Conservation (phyloP, 345 rosid genomes). For the Eucalyptus erythrocorys region DNA sequence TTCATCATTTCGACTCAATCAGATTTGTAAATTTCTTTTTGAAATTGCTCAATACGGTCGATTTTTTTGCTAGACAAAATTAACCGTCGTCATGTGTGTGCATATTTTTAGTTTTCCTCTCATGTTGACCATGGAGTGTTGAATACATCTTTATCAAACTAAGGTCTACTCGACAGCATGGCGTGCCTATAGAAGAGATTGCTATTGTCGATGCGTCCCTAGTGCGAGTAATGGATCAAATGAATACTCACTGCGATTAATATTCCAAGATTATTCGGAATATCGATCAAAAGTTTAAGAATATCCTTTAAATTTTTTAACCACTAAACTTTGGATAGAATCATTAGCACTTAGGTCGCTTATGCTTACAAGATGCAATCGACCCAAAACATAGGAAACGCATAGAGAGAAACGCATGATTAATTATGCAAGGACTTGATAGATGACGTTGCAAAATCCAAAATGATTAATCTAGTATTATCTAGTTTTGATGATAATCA, state of each 20-base stretch:
- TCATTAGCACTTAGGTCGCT: neutral
- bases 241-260: neutral
- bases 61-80: neutral
- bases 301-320: neutral
- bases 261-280: neutral
- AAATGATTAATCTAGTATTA: neutral
- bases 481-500: neutral
- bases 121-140: neutral
- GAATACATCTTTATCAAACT: neutral
- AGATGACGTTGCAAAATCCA: neutral
- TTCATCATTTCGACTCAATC: rapidly evolving
- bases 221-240: neutral
- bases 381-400: neutral
- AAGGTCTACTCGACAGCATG: neutral
- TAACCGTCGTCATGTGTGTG: rapidly evolving
- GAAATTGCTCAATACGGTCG: rapidly evolving
- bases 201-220: neutral
- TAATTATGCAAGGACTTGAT: neutral
- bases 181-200: rapidly evolving
- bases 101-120: rapidly evolving
- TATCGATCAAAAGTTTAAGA: neutral
- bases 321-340: neutral
- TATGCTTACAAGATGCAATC: neutral
- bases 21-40: neutral
- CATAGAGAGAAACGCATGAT: neutral